Conservation (phyloP, 352 stramenopile species). For the Globisporangium mamillatum region DNA sequence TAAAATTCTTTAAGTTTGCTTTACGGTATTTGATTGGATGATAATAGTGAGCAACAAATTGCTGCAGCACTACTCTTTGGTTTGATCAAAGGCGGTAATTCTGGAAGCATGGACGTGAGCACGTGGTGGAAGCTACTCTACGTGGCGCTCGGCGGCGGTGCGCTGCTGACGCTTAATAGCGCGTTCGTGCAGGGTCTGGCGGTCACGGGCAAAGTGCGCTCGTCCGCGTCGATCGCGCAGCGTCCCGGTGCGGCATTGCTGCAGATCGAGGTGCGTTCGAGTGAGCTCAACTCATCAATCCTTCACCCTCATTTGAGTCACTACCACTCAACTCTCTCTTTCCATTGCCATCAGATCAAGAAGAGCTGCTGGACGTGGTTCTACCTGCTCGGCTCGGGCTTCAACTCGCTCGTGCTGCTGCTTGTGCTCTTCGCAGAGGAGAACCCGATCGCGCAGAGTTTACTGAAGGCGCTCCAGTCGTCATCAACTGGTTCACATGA, state of each 20-base stretch:
- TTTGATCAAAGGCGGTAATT: not conserved
- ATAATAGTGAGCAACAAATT: not conserved
- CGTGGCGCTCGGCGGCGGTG: slow-evolving; percentile 19
- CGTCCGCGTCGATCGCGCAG: slow-evolving; percentile 21
- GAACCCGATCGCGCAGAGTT: slow-evolving; percentile 27
- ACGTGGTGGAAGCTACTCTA: slow-evolving; percentile 31
- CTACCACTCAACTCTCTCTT: not conserved
- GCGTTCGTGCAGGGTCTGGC: slow-evolving; percentile 37
- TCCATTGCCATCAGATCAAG: slow-evolving; percentile 11
- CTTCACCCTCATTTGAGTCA: not conserved
- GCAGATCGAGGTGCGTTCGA: slow-evolving; percentile 28
- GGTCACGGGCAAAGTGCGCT: slow-evolving; percentile 42
- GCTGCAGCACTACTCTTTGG: too few relatives aligned
- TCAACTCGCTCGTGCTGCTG: slow-evolving; percentile 38
- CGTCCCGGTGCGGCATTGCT: slow-evolving; percentile 29
- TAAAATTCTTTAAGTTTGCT: not conserved
- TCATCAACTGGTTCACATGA: not conserved
- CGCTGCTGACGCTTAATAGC: slow-evolving; percentile 35
- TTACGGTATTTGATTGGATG: too few relatives aligned
- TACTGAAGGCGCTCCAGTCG: slow-evolving; percentile 36
- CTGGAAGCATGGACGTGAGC: slow-evolving; percentile 9
- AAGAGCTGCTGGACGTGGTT: slow-evolving; percentile 78
- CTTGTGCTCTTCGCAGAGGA: slow-evolving; percentile 30
- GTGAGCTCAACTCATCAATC: not conserved
- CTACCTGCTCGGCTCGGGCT: slow-evolving; percentile 54